These are phyloP conservation scores for Ogataea minuta DNA, from an alignment of 805 yeast genomes.

Conservation along the genomic window DNA sequence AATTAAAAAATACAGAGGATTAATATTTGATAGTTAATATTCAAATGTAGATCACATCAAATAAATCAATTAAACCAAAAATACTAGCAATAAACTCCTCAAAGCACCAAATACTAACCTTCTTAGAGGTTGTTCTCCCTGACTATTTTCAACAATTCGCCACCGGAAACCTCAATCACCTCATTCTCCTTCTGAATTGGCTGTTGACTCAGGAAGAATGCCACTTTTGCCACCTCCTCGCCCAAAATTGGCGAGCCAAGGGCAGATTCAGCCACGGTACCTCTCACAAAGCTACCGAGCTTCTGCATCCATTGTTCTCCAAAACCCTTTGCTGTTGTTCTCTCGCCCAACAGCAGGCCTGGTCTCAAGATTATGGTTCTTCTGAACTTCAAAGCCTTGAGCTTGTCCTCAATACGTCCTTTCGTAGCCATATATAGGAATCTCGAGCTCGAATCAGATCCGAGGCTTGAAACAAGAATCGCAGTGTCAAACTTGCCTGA, in stretches of 20 bases:
- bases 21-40: background rate
- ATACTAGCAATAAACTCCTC: no score
- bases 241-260: constrained; percentile 48
- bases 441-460: constrained; percentile 59
- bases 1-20: constrained; percentile 3
- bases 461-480: constrained; percentile 62
- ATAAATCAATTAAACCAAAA: no score
- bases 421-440: constrained; percentile 66
- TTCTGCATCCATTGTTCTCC: constrained; percentile 33
- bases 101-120: no score
- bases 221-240: constrained; percentile 61
- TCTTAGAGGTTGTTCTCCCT: constrained; percentile 15
- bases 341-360: constrained; percentile 66
- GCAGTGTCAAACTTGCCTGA: constrained; percentile 61
- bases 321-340: constrained; percentile 44
- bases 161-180: constrained; percentile 22
- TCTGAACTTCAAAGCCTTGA: constrained; percentile 62
- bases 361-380: constrained; percentile 75
- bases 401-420: constrained; percentile 72
- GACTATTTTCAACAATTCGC: constrained; percentile 24
- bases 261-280: constrained; percentile 22
- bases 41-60: no score
- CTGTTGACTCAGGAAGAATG: constrained; percentile 20
- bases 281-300: constrained; percentile 35
- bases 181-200: constrained; percentile 27